Conservation (phyloP, 129 eudicot species). For the Cynara cardunculus region DNA sequence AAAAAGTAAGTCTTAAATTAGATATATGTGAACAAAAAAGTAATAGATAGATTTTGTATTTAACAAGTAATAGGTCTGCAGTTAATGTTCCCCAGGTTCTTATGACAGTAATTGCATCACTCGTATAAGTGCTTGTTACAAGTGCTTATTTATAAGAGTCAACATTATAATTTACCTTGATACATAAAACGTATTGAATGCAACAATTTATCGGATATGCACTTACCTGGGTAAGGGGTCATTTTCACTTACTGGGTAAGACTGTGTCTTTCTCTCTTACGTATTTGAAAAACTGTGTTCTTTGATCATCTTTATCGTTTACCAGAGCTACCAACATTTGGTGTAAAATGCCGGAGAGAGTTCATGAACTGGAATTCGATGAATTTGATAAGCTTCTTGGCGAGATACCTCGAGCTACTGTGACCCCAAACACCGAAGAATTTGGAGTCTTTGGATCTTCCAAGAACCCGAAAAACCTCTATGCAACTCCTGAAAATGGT, state of each 20-base stretch:
- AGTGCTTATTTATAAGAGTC: too few relatives aligned
- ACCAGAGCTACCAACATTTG: not conserved
- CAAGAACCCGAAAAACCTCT: constrained; percentile 26
- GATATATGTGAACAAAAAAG: not conserved
- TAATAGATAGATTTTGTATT: not conserved
- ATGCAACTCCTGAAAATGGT: constrained; percentile 31
- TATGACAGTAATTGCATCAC: too few relatives aligned
- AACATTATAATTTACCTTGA: too few relatives aligned
- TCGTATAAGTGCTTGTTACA: too few relatives aligned
- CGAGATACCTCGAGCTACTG: constrained; percentile 56
- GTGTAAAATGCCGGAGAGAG: constrained; percentile 44
- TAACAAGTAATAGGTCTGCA: not conserved
- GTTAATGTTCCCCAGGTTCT: too few relatives aligned
- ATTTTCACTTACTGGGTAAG: too few relatives aligned
- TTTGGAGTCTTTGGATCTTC: constrained; percentile 22
- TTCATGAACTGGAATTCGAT: constrained; percentile 48
- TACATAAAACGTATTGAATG: too few relatives aligned
- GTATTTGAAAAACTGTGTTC: too few relatives aligned
- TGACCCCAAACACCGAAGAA: constrained; percentile 33
- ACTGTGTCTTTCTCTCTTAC: too few relatives aligned
- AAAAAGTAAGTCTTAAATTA: not conserved
- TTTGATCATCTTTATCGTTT: constrained; percentile 10
- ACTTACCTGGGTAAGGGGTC: too few relatives aligned
- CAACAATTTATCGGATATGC: too few relatives aligned
- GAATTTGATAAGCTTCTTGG: constrained; percentile 64